Conservation (phyloP, 495 filamentous ascomycete species). For the Letharia columbiana region DNA sequence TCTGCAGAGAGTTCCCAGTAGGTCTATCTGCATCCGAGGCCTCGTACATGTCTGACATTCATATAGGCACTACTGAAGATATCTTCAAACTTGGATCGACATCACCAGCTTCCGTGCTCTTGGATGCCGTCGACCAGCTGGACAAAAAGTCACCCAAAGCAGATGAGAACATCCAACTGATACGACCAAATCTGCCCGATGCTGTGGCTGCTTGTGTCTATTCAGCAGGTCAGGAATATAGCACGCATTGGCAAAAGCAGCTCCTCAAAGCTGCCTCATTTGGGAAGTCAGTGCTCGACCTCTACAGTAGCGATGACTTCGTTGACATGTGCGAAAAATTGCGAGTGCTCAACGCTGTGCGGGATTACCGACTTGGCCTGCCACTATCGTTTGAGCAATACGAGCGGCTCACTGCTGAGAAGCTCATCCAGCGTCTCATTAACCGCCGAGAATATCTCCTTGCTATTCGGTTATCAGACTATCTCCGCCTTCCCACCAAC, state of each 20-base stretch:
- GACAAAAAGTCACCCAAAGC: constrained; percentile 94
- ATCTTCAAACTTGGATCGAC: constrained; percentile 83
- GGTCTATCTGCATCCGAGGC: constrained; percentile 11
- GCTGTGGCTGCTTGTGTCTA: constrained; percentile 87
- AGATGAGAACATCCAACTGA: constrained; percentile 93
- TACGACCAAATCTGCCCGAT: constrained; percentile 74
- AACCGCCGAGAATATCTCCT: constrained; percentile 87
- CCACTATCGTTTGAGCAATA: constrained; percentile 90
- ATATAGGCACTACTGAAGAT: constrained; percentile 65
- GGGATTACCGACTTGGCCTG: constrained; percentile 84
- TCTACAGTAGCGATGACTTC: constrained; percentile 96
- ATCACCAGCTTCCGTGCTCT: constrained; percentile 76
- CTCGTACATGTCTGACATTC: constrained; percentile 2
- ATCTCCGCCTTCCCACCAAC: constrained; percentile 76
- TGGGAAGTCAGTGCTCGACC: constrained; percentile 90
- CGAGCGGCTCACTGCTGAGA: constrained; percentile 78
- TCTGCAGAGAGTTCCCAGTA: constrained; percentile 77
- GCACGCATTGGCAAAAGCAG: constrained; percentile 85
- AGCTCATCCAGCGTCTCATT: constrained; percentile 72
- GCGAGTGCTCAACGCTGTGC: constrained; percentile 81
- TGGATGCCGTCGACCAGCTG: constrained; percentile 86
- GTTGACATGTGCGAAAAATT: constrained; percentile 96
- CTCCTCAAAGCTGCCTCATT: constrained; percentile 91
- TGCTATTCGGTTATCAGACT: constrained; percentile 82
- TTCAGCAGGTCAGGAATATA: constrained; percentile 88